Base-by-base conservation (phyloP, 148 eudicot genomes). In the Camellia japonica region DNA sequence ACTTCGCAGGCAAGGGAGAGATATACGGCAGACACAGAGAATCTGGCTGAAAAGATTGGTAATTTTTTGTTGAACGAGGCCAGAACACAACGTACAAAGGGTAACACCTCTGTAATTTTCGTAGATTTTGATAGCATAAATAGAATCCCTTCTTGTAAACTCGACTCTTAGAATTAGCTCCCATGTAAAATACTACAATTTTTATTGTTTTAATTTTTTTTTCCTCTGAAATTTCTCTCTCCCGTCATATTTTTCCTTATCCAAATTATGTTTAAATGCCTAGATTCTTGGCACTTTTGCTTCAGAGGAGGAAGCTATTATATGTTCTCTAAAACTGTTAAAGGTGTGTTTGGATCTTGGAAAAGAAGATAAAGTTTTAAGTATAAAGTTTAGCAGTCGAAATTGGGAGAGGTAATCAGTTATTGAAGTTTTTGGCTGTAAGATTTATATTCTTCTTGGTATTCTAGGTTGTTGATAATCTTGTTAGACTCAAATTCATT, bases 11-110 rank as follows among this genome's bases (percentile, higher is more conserved):
- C 87, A 71, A 94, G 84, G 82, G 99, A 94, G 83, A 91, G 77
- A 78, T 76, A 81, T 73, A 77, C 78, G 7, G 60, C 73, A 23
- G 89, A 87, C 44, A 73, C 47, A 74, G 87, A 89, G 78, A 86
- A 79, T 61, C 78, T 85, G 3, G 97, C 94, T 10, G 92, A 92
- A 81, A 91, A 86, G 86, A 83, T 92, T 46, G 99, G 97, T 3
- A 86, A 86, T 44, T 19, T 63, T 71, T 87, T 97, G 90, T 77
- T 97, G 86, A 88, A 80, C n/a, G 98, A 94, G 87, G 99, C 99
- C 75, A 90, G 90, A 85, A 76, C 88, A 74, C 85, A 84, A 83
- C 94, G 98, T 78, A 97, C 99, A n/a, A 97, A 94, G 87, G 99
- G 94, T 78, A 97, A 97, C 75, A 97, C 98, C 41, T 92, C 99